Evolutionary conservation across 495 filamentous ascomycete species (phyloP).

Genomic region (Cercophora sp.): DNA sequence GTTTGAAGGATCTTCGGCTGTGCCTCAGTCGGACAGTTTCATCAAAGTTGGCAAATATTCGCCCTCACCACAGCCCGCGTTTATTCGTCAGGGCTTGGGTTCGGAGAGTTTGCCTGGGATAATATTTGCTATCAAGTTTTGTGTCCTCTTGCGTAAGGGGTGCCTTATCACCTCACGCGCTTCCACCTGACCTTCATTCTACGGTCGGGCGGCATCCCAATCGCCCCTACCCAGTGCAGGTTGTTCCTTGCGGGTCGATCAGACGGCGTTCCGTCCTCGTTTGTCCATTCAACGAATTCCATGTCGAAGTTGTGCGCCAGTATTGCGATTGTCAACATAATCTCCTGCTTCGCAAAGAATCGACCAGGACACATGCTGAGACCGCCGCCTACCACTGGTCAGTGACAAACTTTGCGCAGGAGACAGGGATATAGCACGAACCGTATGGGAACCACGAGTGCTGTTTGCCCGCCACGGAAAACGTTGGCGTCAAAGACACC

Average conservation of each 20-base stretch:
- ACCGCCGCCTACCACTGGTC: conserved; percentile 31
- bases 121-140: too few relatives aligned
- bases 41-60: too few relatives aligned
- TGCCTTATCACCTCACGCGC: neutral
- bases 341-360: conserved; percentile 3
- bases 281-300: conserved; percentile 2
- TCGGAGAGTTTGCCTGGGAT: too few relatives aligned
- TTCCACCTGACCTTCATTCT: conserved; percentile 1
- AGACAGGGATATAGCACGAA: conserved; percentile 10
- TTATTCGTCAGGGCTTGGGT: too few relatives aligned
- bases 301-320: neutral
- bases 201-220: neutral
- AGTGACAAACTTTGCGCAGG: neutral
- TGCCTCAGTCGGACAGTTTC: too few relatives aligned
- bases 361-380: conserved; percentile 21
- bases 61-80: too few relatives aligned
- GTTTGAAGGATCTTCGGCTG: too few relatives aligned
- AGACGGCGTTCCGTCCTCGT: neutral
- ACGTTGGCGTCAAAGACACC: too few relatives aligned
- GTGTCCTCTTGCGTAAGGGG: too few relatives aligned
- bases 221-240: neutral
- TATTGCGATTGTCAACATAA: conserved; percentile 1
- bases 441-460: conserved; percentile 30
- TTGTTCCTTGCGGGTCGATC: neutral
- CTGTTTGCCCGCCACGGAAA: conserved; percentile 13